phyloP scores from a whole-genome alignment of 83 land plant genomes.

The Diphasiastrum complanatum region DNA sequence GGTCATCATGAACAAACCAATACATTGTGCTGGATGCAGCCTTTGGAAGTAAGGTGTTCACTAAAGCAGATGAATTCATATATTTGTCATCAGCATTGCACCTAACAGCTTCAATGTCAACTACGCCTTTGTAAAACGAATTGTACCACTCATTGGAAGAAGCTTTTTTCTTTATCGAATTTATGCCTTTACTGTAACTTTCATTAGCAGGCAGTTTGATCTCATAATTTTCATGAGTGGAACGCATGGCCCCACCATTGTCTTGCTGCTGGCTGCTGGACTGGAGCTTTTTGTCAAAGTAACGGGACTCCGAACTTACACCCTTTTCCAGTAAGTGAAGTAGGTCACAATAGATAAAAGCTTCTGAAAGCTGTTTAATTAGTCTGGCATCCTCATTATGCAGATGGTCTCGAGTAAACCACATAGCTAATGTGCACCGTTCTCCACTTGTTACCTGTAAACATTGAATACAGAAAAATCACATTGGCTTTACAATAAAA shows the following conservation, averaged over 20 bases:
- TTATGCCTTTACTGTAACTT: too few relatives aligned
- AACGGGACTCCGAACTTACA: conserved; percentile 4
- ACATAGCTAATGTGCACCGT: conserved; percentile 70
- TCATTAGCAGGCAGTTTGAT: too few relatives aligned
- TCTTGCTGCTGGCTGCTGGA: too few relatives aligned
- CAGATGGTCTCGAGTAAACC: conserved; percentile 66
- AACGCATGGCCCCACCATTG: too few relatives aligned
- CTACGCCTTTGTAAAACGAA: neutral
- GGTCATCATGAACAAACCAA: conserved; percentile 41
- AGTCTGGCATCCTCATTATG: conserved; percentile 82
- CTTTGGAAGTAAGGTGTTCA: conserved; percentile 30
- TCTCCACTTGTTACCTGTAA: conserved; percentile 75
- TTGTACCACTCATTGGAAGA: too few relatives aligned
- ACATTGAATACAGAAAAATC: too few relatives aligned
- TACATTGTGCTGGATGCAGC: conserved; percentile 65
- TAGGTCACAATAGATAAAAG: neutral
- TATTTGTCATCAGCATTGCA: neutral
- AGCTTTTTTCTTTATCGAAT: too few relatives aligned
- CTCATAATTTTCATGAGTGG: too few relatives aligned
- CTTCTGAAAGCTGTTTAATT: conserved; percentile 36
- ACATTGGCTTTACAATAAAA: too few relatives aligned
- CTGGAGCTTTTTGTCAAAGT: too few relatives aligned
- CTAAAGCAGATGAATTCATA: neutral
- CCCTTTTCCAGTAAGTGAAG: neutral
- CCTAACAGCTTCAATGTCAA: neutral